Evolutionary conservation across 495 filamentous ascomycete genomes (phyloP), one percentile per base, ranked within the genome.

Genomic region (Xylaria longipes): DNA sequence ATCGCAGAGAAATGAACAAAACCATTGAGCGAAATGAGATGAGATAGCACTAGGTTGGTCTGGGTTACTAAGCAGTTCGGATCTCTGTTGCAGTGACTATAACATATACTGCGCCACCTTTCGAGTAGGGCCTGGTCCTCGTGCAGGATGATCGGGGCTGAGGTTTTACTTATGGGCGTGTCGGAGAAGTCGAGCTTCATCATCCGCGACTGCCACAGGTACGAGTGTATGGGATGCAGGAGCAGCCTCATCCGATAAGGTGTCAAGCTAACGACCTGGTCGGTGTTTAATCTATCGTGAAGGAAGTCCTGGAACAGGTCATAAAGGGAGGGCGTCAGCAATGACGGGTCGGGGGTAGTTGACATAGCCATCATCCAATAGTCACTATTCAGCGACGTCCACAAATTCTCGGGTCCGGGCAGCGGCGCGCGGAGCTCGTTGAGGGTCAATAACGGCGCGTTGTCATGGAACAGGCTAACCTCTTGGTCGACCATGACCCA

Each of bases 401-500:
- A 90, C 8, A 89, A 79, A 7, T 79, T 62, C 70, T 91, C 88
- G 7, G 85, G 77, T 35, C 84, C 85, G 20, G 89, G 89, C 63
- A 91, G 85, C 7, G 89, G 86, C 52, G 85, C 82, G 33, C 82
- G 83, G 39, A 91, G 84, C 60, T 91, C 87, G 20, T 82, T 87
- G 70, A 89, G 85, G 12, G 87, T 83, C 61, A 92, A 84, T 31
- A 90, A 75, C 3, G 88, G 87, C 0, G 82, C 82, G 8, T 83
- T 84, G 71, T 92, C 89, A 73, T 90, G 84, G 76, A 91, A 91
- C 17, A 91, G 80, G 64, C 87, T 86, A 31, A 91, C 81, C 71
- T 91, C 89, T 74, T 90, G 88, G 74, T 91, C 89, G 15, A 90
- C 84, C 86, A 90, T 88, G 31, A 89, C 86, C 83, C 89, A 91